Base-by-base conservation (phyloP, 2,329 filamentous ascomycete genomes). In the Leptographium galeiforme region DNA sequence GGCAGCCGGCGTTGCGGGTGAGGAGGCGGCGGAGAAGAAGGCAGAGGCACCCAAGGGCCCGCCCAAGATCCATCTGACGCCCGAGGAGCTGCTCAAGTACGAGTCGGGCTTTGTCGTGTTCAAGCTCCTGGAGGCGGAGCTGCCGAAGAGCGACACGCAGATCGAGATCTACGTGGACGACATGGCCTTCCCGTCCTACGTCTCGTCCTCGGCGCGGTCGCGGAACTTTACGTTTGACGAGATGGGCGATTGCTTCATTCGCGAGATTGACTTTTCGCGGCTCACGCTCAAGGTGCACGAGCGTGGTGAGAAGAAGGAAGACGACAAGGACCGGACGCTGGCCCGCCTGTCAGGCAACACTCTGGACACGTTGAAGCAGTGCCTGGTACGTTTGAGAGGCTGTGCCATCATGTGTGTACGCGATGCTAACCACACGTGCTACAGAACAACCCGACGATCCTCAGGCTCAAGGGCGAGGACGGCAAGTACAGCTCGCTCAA, bases 231-330 rank as follows among this genome's bases (percentile, higher is more conserved):
- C 80, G 51, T 89, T 97, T 67, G 87, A 93, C 61, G 93, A 98
- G 69, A 89, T 90, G 63, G 90, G 91, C 49, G 93, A 98, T 68
- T 93, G 89, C 52, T 89, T 98, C 69, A 87, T 98, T 56, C 88
- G 93, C 57, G 93, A 98, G 67, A 77, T 98, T n/a, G 94, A 98
- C 59, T 90, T 96, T 61, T 98, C 93, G 4, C 87, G 85, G 59
- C 81, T 98, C 55, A 97, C 90, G 0, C 77, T 98, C 58, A 87
- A 89, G 54, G 76, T 96, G 48, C 82, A 89, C 45, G 86, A 91
- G 63, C 89, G 89, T 65, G 76, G 81, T 16, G 85, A 95, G 59
- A 81, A 79, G 61, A 81, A 82, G 25, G 80, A 85, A 48, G 82
- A 77, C 51, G 78, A 85, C 54, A 79, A 85, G 51, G 84, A 95